phyloP scores from a whole-genome alignment of 1,139 yeast genomes.

The Scheffersomyces quercinus region DNA sequence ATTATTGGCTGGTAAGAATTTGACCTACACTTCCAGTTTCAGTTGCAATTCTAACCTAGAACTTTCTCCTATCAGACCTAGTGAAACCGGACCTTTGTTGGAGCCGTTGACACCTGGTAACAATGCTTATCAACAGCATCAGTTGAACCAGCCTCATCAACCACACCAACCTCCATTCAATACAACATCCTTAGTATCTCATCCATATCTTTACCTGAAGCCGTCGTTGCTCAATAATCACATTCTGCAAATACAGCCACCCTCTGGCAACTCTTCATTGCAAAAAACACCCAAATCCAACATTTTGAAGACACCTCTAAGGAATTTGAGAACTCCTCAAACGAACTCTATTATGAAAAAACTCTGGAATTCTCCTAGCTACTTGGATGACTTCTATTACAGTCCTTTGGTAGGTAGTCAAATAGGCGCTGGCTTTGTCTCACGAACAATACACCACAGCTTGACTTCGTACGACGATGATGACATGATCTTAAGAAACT shows the following conservation, averaged over 20 bases:
- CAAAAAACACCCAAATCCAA: slow-evolving; percentile 34
- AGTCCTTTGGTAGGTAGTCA: slow-evolving; percentile 50
- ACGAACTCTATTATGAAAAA: slow-evolving; percentile 46
- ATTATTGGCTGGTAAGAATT: slow-evolving; percentile 42
- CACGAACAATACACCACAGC: slow-evolving; percentile 11
- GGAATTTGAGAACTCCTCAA: slow-evolving; percentile 44
- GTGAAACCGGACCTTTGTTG: slow-evolving; percentile 62
- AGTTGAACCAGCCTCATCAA: slow-evolving; percentile 13
- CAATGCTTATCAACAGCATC: slow-evolving; percentile 22
- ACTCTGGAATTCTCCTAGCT: slow-evolving; percentile 65
- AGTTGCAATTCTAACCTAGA: slow-evolving; percentile 66
- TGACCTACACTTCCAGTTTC: slow-evolving; percentile 58
- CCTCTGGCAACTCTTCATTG: slow-evolving; percentile 4
- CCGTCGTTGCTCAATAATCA: slow-evolving; percentile 6
- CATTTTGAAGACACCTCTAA: slow-evolving; percentile 37
- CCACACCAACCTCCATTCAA: slow-evolving; percentile 8
- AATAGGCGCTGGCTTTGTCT: slow-evolving; percentile 5
- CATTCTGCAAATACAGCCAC: slow-evolving; percentile 7
- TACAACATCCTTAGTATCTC: slow-evolving; percentile 16
- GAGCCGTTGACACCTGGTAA: slow-evolving; percentile 57
- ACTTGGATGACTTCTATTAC: slow-evolving; percentile 65
- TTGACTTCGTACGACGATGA: slow-evolving; percentile 54
- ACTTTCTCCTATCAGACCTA: slow-evolving; percentile 56
- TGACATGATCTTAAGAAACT: slow-evolving; percentile 51
- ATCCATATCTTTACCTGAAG: slow-evolving; percentile 8